Evolutionary conservation across 108 stramenopile genomes (phyloP), one percentile per base, ranked within the genome.

Genomic region (Skeletonema marinoi): DNA sequence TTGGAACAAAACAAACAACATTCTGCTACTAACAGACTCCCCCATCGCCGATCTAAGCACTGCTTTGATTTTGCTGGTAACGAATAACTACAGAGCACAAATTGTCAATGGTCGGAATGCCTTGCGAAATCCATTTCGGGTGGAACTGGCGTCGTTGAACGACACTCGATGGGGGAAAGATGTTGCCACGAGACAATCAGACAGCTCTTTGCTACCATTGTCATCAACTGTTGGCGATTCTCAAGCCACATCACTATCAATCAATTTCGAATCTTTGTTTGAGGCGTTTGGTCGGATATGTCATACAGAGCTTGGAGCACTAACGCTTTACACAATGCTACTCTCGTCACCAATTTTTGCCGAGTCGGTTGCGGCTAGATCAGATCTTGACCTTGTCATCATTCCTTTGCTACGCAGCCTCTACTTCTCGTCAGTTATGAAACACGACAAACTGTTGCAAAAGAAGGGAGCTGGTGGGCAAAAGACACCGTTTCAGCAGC

Each of bases 221-320:
- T 64, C 19, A 29, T 41, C 71, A 42, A 31, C 5, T 44, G 17
- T 3, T 44, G 32, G 39, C 46, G 73, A 74, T 36, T 56, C 54
- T 21, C 54, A 56, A 56, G 19, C 17, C 14, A 21, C 36, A 10
- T 42, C 48, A 10, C 41, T 91, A 46, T 82, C 90, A 2, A 56
- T 89, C 61, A 89, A 95, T 71, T 92, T 95, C 74, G 94, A 95
- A 75, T 70, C 70, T 2, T 71, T 95, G 31, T 92, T 95, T 69
- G 66, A 67, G 39, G 64, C 92, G 2, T 90, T 95, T 72, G 89
- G 90, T 3, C 46, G 60, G 7, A 88, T 85, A 11, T 35, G 81
- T 25, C 91, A 92, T 71, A 95, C 88, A 11, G 94, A 95, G 72
- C 66, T 82, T 39, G 90, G 89, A 50, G 85, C 87, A 11, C 70